Evolutionary conservation across 768 basidiomycete species (phyloP).

Genomic region (Pleurotus platypus): DNA sequence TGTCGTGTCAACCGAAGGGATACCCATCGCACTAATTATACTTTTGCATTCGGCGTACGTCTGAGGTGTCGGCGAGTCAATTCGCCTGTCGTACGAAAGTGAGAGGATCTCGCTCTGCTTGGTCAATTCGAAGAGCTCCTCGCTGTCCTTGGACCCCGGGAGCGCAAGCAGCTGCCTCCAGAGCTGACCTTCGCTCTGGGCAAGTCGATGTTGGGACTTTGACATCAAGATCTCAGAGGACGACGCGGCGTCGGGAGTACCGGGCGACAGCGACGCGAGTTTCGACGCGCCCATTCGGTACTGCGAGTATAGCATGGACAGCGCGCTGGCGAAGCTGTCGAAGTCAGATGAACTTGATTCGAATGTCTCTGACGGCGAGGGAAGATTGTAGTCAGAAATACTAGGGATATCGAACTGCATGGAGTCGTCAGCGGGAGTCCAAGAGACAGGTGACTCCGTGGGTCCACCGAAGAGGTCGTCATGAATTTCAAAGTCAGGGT

Average conservation of each 20-base stretch:
- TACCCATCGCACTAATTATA: conserved; percentile 76
- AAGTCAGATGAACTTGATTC: conserved; percentile 8
- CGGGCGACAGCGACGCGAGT: conserved; percentile 36
- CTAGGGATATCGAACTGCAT: too few species aligned
- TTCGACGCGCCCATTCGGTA: conserved; percentile 46
- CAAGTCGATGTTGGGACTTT: conserved; percentile 58
- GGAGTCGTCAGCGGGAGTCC: too few species aligned
- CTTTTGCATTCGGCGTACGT: conserved; percentile 72
- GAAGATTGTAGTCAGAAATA: neutral
- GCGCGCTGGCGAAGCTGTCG: conserved; percentile 28
- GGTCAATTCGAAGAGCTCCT: conserved; percentile 29
- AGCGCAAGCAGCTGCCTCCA: conserved; percentile 42
- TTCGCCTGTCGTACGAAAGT: conserved; percentile 63
- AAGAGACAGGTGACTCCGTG: too few species aligned
- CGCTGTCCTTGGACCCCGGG: conserved; percentile 10
- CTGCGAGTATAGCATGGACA: conserved; percentile 46
- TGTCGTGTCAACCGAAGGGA: conserved; percentile 66
- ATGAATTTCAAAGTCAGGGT: too few species aligned
- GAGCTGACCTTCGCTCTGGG: conserved; percentile 54
- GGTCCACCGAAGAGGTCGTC: too few species aligned
- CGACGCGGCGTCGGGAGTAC: conserved; percentile 14
- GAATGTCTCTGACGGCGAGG: neutral
- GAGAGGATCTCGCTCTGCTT: conserved; percentile 55
- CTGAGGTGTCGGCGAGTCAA: conserved; percentile 52
- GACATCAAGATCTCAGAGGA: conserved; percentile 37